These are phyloP conservation scores for Dendrocalamus sinicus DNA, from an alignment of 176 grass and related monocot genomes.

Conservation along the genomic window DNA sequence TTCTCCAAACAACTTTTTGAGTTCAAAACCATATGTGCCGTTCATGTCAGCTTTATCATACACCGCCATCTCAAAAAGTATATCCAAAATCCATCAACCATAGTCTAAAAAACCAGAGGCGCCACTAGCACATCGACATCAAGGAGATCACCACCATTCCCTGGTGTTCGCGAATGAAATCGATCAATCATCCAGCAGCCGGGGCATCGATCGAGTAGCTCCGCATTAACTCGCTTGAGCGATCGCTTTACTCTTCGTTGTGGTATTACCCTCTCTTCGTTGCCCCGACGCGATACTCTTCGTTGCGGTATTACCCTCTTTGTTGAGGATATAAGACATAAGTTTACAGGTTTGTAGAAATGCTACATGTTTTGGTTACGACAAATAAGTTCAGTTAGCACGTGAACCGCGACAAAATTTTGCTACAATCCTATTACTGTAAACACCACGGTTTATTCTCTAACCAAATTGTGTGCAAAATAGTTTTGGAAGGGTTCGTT, in stretches of 20 bases:
- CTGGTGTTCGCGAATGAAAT: slow-evolving; percentile 3
- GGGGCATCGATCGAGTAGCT: background rate
- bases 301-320: background rate
- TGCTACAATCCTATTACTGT: background rate
- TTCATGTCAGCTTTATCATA: too few species aligned
- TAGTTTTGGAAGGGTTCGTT: background rate
- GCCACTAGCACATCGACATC: slow-evolving; percentile 21
- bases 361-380: background rate
- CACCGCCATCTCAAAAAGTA: too few species aligned
- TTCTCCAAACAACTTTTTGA: too few species aligned
- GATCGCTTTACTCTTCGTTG: background rate
- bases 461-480: background rate
- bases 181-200: background rate
- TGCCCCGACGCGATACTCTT: too few species aligned
- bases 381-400: background rate
- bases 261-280: too few species aligned
- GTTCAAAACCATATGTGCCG: rapidly evolving
- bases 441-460: background rate
- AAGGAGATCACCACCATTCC: background rate
- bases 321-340: background rate
- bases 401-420: background rate
- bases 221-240: background rate
- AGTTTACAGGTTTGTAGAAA: background rate
- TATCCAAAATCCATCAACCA: too few species aligned
- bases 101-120: too few species aligned